These are phyloP conservation scores for Erucastrum elatum DNA, from an alignment of 345 rosid species.

Conservation along the genomic window DNA sequence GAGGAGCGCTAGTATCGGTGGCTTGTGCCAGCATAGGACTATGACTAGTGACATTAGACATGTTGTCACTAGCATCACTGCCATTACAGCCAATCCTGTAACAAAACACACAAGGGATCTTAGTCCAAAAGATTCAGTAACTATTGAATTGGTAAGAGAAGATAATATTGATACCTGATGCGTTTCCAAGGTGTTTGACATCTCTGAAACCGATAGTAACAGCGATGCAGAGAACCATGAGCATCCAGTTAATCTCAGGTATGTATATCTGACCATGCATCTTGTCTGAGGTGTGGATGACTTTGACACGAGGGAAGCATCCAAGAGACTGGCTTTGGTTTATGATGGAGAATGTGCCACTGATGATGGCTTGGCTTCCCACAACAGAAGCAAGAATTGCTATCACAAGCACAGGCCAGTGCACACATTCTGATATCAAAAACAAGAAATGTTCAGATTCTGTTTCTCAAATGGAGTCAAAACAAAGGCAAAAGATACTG, in stretches of 20 bases:
- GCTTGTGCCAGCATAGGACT: constrained; percentile 90
- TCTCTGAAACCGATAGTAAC: constrained; percentile 98
- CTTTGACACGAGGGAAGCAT: constrained; percentile 97
- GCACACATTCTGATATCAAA: constrained; percentile 56
- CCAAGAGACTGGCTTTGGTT: constrained; percentile 99
- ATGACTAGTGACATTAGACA: constrained; percentile 92
- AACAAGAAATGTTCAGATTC: constrained; percentile 28
- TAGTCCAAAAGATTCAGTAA: no score
- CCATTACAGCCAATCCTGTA: constrained; percentile 94
- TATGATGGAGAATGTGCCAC: constrained; percentile 98
- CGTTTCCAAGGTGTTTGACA: constrained; percentile 93
- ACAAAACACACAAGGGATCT: constrained; percentile 24
- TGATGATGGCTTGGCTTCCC: constrained; percentile 99
- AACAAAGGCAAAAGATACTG: constrained; percentile 22
- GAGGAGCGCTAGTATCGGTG: constrained; percentile 65
- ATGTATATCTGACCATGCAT: constrained; percentile 99
- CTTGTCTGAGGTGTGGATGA: constrained; percentile 92
- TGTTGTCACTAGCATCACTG: constrained; percentile 98
- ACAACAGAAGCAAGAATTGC: constrained; percentile 98
- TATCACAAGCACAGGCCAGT: constrained; percentile 79
- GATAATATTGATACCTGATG: constrained; percentile 61
- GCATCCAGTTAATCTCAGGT: constrained; percentile 98
- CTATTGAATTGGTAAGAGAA: background rate
- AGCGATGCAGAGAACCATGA: constrained; percentile 95
- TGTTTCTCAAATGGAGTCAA: background rate